These are phyloP conservation scores for Wickerhamomyces tratensis DNA, from an alignment of 805 yeast species.

Conservation along the genomic window DNA sequence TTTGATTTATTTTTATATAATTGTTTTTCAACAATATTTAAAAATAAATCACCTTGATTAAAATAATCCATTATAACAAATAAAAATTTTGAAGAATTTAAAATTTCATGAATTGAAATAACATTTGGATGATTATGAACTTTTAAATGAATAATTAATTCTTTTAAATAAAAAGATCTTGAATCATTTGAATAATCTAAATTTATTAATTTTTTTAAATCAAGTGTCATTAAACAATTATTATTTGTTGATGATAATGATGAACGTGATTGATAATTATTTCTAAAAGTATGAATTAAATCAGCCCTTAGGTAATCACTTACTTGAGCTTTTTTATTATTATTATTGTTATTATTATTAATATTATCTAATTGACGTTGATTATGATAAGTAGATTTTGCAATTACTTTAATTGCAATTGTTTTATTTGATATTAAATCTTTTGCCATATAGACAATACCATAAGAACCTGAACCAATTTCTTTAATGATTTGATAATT, in stretches of 20 bases:
- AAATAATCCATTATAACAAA: constrained; percentile 82
- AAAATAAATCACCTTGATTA: constrained; percentile 79
- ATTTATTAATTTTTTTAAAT: constrained; percentile 16
- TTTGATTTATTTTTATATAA: constrained; percentile 45
- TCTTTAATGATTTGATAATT: constrained; percentile 16
- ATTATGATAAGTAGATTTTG: constrained; percentile 23
- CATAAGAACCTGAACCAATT: constrained; percentile 78
- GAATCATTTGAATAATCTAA: constrained; percentile 16
- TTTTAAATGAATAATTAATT: constrained; percentile 61
- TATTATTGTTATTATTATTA: constrained; percentile 19
- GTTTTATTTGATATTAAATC: constrained; percentile 39
- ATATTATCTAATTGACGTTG: no score
- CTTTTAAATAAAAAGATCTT: constrained; percentile 36
- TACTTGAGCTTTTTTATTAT: constrained; percentile 8
- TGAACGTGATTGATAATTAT: no score
- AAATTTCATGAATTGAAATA: constrained; percentile 63
- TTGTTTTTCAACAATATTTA: constrained; percentile 69
- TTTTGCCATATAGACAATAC: constrained; percentile 63
- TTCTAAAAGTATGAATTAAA: constrained; percentile 7
- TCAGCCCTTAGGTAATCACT: constrained; percentile 21
- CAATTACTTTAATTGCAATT: constrained; percentile 65
- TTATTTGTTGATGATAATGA: constrained; percentile 6
- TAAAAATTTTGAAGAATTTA: constrained; percentile 45
- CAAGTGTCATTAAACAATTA: constrained; percentile 8
- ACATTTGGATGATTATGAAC: constrained; percentile 78